Base-by-base conservation (phyloP, 768 basidiomycete species). In the Cyathus striatus region DNA sequence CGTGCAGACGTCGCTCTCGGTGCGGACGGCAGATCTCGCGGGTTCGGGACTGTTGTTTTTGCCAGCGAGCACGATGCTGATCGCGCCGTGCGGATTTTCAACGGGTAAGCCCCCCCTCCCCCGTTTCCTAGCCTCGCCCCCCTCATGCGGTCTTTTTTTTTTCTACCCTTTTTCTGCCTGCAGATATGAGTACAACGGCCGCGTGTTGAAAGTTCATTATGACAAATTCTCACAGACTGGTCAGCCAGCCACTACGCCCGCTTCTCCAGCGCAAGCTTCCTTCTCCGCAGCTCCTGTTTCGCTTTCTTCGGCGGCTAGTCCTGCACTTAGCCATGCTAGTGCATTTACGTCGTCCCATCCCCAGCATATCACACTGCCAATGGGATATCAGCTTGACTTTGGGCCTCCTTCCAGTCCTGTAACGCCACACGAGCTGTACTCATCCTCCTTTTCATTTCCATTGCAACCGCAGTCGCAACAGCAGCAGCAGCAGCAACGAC, bases 21-120 rank as follows among this genome's bases (percentile, higher is more conserved):
- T 25, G 79, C 78, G 4, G 92, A 96, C 56, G 90, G 91, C 10
- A 78, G 93, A 25, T 91, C 90, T 26, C 71, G 91, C 40, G 96
- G 96, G 1, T 95, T 93, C 53, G 95, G 96, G 1, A 95, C 88
- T 1, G 93, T 97, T 1, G 77, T 86, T 0, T 95, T 90, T 56
- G 81, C 86, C 4, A 85, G 79, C 2, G 87, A 91, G 50, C 68
- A 72, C 23, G 94, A 97, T 53, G 89, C 94, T 2, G 84, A 90
- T 47, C 67, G 81, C 12, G 95, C 92, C 3, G 81, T 92, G 23
- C 70, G 75, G 39, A 82, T 90, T 76, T 95, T 95, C 62, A 90
- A 96, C 52, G 92, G 91, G 91, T 94, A 53, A 58, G 81, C 70
- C 7, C 21, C 26, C 42, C 33, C 21, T 43, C 23, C 35, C 37